These are phyloP conservation scores for Corniculantispora saksenae DNA, from an alignment of 2,329 filamentous ascomycete species.

Conservation along the genomic window DNA sequence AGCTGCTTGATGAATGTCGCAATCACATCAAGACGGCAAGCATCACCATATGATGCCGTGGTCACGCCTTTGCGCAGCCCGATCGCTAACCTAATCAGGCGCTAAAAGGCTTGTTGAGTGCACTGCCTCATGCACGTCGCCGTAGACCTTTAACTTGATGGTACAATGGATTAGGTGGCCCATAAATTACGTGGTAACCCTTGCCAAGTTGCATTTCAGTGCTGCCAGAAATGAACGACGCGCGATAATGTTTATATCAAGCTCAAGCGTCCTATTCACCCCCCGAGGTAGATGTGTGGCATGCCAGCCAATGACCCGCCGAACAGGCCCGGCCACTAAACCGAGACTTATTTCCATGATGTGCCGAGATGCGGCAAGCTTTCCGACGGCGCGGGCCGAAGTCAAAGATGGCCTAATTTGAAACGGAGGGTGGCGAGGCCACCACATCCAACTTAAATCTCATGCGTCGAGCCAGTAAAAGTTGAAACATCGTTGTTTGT, in stretches of 20 bases:
- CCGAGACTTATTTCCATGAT: background rate
- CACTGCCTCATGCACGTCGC: background rate
- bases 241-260: background rate
- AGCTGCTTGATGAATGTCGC: no score
- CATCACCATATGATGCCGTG: background rate
- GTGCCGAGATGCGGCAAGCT: background rate
- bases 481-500: background rate
- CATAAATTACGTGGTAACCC: background rate
- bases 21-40: background rate
- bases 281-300: background rate
- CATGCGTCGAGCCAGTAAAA: background rate
- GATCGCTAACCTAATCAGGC: background rate
- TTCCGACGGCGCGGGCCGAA: constrained; percentile 9
- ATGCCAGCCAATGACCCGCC: background rate
- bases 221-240: background rate
- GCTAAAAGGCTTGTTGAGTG: background rate
- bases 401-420: background rate
- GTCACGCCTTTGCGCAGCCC: background rate
- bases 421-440: background rate
- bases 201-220: background rate
- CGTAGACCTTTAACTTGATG: background rate
- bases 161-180: background rate
- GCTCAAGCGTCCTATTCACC: background rate
- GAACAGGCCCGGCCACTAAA: background rate
- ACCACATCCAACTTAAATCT: background rate